phyloP scores from a whole-genome alignment of 768 basidiomycete genomes.

The Collybiopsis luxurians region DNA sequence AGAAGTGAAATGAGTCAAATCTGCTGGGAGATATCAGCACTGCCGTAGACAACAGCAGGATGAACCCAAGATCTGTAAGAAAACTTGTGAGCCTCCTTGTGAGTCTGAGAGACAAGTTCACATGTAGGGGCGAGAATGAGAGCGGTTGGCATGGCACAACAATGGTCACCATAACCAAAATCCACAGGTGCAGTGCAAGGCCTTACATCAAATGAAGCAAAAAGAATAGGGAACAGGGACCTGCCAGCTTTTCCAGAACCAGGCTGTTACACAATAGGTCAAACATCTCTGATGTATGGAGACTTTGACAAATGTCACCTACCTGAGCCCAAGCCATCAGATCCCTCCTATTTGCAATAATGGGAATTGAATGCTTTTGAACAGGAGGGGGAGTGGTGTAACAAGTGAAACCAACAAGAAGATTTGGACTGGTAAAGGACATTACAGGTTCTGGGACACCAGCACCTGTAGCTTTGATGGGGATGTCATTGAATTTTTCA shows the following conservation, averaged over 20 bases:
- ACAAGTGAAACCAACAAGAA: slow-evolving; percentile 85
- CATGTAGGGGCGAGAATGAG: slow-evolving; percentile 97
- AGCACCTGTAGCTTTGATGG: slow-evolving; percentile 96
- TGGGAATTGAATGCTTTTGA: slow-evolving; percentile 99
- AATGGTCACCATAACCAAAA: slow-evolving; percentile 55
- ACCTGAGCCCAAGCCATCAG: slow-evolving; percentile 96
- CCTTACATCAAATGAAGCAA: slow-evolving; percentile 83
- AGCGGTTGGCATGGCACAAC: slow-evolving; percentile 96
- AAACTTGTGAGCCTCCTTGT: slow-evolving; percentile 98
- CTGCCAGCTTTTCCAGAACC: slow-evolving; percentile 99
- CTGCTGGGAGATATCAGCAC: slow-evolving; percentile 96
- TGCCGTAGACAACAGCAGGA: slow-evolving; percentile 98
- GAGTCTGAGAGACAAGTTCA: slow-evolving; percentile 98
- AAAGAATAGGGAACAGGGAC: slow-evolving; percentile 98
- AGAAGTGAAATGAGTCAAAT: slow-evolving; percentile 84
- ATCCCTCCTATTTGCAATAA: slow-evolving; percentile 86
- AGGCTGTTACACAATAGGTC: slow-evolving; percentile 55
- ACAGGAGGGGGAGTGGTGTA: slow-evolving; percentile 97
- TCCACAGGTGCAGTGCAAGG: slow-evolving; percentile 70
- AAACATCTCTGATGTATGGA: slow-evolving; percentile 13
- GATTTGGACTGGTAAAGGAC: slow-evolving; percentile 83
- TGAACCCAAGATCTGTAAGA: slow-evolving; percentile 98
- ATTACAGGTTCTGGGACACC: slow-evolving; percentile 95
- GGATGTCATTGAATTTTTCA: slow-evolving; percentile 99
- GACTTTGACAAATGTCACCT: slow-evolving; percentile 18